Percentiles rank a stretch among this genome's conserved stretches.
phyloP scores from a whole-genome alignment of 805 yeast genomes.

The Kazachstania psychrophila region DNA sequence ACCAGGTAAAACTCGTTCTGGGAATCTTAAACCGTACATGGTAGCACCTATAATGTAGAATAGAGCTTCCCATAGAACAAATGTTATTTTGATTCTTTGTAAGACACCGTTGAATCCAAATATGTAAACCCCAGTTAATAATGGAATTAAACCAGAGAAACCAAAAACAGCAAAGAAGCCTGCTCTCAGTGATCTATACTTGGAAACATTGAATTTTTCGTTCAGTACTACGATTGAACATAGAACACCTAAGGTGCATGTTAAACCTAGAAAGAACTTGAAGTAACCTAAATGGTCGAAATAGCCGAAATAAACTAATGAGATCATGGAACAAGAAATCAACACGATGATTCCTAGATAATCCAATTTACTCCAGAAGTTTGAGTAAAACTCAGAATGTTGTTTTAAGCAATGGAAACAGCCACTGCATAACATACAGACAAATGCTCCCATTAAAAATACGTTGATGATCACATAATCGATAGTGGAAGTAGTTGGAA shows the following conservation, averaged over 20 bases:
- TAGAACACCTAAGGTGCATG: slow-evolving; percentile 44
- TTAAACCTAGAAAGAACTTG: slow-evolving; percentile 31
- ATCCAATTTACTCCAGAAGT: slow-evolving; percentile 59
- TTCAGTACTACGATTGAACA: slow-evolving; percentile 60
- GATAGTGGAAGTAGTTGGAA: slow-evolving; percentile 32
- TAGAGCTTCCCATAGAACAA: slow-evolving; percentile 60
- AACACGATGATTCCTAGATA: slow-evolving; percentile 66
- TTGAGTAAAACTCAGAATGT: slow-evolving; percentile 48
- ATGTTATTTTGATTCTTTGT: slow-evolving; percentile 46
- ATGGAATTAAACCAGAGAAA: slow-evolving; percentile 63
- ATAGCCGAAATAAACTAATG: slow-evolving; percentile 39
- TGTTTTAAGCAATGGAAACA: slow-evolving; percentile 58
- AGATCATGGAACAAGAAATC: slow-evolving; percentile 54
- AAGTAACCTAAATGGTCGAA: slow-evolving; percentile 29
- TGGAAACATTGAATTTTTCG: slow-evolving; percentile 54
- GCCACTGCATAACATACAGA: slow-evolving; percentile 55
- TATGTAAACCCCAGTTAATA: slow-evolving; percentile 40
- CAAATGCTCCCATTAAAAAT: slow-evolving; percentile 48
- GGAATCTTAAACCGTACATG: slow-evolving; percentile 68
- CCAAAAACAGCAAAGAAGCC: slow-evolving; percentile 73
- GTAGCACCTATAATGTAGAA: slow-evolving; percentile 72
- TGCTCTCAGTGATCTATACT: slow-evolving; percentile 69
- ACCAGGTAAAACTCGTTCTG: slow-evolving; percentile 59
- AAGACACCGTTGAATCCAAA: slow-evolving; percentile 46
- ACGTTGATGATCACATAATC: slow-evolving; percentile 44